Percentiles rank a stretch among this genome's conserved stretches.
phyloP scores from a whole-genome alignment of 495 filamentous ascomycete species.

The Tuber brumale region DNA sequence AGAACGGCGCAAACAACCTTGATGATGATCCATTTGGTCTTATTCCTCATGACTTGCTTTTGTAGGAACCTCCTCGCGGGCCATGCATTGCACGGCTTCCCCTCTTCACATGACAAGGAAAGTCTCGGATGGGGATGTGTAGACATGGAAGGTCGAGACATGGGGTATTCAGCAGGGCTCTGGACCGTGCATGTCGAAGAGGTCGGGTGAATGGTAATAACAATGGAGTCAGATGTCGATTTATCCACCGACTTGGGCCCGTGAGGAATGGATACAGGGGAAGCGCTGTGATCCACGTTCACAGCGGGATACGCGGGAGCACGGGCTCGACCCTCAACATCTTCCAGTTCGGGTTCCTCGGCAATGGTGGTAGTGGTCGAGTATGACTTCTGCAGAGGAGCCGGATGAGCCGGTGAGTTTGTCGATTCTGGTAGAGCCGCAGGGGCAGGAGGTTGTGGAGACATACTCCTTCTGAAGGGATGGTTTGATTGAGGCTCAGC shows the following conservation, averaged over 20 bases:
- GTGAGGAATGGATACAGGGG: conserved; percentile 10
- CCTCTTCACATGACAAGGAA: conserved; percentile 27
- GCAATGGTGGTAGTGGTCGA: conserved; percentile 38
- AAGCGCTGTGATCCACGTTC: background rate
- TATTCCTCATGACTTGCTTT: conserved; percentile 35
- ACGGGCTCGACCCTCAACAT: conserved; percentile 12
- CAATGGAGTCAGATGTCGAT: conserved; percentile 20
- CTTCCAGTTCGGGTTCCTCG: conserved; percentile 29
- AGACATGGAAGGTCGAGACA: conserved; percentile 16
- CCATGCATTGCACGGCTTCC: conserved; percentile 36
- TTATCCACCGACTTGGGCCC: conserved; percentile 13
- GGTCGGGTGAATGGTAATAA: conserved; percentile 39
- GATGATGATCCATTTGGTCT: conserved; percentile 40
- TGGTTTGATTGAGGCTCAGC: conserved; percentile 40
- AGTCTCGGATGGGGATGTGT: conserved; percentile 31
- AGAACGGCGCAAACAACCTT: conserved; percentile 38
- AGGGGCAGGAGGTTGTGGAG: conserved; percentile 29
- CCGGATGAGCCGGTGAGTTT: conserved; percentile 9
- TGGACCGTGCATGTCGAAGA: conserved; percentile 22
- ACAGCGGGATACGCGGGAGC: conserved; percentile 5
- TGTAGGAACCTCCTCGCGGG: conserved; percentile 38
- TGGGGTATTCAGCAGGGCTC: conserved; percentile 26
- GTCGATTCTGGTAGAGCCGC: conserved; percentile 26
- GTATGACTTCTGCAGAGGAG: conserved; percentile 31
- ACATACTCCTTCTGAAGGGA: conserved; percentile 38